Base-by-base conservation (phyloP, 176 grass and related monocot genomes). In the Aechmea fasciata region DNA sequence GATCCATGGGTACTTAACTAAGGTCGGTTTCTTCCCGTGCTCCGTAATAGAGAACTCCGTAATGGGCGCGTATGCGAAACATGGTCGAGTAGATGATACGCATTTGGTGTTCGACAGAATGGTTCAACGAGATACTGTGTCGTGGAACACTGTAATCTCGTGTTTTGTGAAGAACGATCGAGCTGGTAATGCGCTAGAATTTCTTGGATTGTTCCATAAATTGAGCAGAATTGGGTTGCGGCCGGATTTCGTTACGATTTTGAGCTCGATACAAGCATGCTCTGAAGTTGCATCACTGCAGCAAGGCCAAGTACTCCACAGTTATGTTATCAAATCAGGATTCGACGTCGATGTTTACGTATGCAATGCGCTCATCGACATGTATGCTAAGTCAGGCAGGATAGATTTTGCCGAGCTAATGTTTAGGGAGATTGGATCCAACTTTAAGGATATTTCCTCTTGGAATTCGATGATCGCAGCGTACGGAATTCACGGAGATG, bases 391-490 rank as follows among this genome's bases (percentile, higher is more conserved):
- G 55, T 71, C 84, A 54, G 89, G 89, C 29, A 82, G 79, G 22
- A 14, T 83, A 54, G 70, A 80, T 80, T 91, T 71, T 0, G 62
- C 85, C 11, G 63, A 85, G 50, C 59, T 80, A 74, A 78, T 91
- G 20, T 91, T 91, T 28, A 2, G 47, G 49, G 63, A 61, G 63
- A 85, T 87, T 41, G 79, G 76, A 78, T 66, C 11, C 24, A n/a
- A 85, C 33, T 41, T 7, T 41, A 41, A 84, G 66, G 89, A 91
- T 73, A 17, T 85, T 50, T 79, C 81, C 55, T 91, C 89, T 13
- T 87, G 89, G 89, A 91, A 87, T 76, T 87, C 89, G 12, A 75
- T 91, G 52, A 91, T 87, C 67, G 70, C 81, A 61, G 70, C 76
- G 47, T 88, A 91, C 74, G 82, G 82, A 10, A 85, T 85, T 28